Percentiles rank a stretch among this genome's conserved stretches.
phyloP scores from a whole-genome alignment of 768 basidiomycete species.

The Xerocomellus amylosporus region DNA sequence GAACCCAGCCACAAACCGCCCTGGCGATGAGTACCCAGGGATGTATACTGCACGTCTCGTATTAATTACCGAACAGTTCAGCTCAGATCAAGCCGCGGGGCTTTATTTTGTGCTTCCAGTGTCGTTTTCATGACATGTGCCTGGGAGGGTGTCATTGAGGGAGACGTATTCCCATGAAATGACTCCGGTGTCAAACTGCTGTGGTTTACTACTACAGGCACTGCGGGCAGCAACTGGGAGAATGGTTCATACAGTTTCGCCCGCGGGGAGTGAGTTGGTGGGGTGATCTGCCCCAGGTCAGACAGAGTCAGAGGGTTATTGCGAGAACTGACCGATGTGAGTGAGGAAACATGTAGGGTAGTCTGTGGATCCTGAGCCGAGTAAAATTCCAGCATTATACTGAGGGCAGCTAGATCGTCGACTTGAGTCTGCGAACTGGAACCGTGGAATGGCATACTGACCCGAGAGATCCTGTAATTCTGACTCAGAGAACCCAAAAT shows the following conservation, averaged over 20 bases:
- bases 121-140: slow-evolving; percentile 10
- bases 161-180: slow-evolving; percentile 57
- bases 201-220: slow-evolving; percentile 28
- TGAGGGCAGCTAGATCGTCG: slow-evolving; percentile 50
- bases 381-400: slow-evolving; percentile 73
- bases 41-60: background rate
- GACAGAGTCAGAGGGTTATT: background rate
- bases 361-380: slow-evolving; percentile 53
- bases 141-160: slow-evolving; percentile 34
- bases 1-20: background rate
- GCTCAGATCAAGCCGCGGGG: slow-evolving; percentile 28
- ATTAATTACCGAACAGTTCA: slow-evolving; percentile 8
- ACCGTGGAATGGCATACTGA: slow-evolving; percentile 27
- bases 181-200: slow-evolving; percentile 55
- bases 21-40: background rate
- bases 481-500: slow-evolving; percentile 58
- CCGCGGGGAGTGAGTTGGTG: slow-evolving; percentile 43
- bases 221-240: slow-evolving; percentile 29
- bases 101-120: slow-evolving; percentile 19
- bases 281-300: slow-evolving; percentile 41
- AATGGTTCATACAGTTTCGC: slow-evolving; percentile 41
- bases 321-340: slow-evolving; percentile 47
- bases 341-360: slow-evolving; percentile 48
- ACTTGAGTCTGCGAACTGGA: slow-evolving; percentile 1
- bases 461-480: slow-evolving; percentile 63